Percentiles rank a stretch among this genome's conserved stretches.
Conservation (phyloP, 495 filamentous ascomycete genomes). For the Oidiodendron maius region DNA sequence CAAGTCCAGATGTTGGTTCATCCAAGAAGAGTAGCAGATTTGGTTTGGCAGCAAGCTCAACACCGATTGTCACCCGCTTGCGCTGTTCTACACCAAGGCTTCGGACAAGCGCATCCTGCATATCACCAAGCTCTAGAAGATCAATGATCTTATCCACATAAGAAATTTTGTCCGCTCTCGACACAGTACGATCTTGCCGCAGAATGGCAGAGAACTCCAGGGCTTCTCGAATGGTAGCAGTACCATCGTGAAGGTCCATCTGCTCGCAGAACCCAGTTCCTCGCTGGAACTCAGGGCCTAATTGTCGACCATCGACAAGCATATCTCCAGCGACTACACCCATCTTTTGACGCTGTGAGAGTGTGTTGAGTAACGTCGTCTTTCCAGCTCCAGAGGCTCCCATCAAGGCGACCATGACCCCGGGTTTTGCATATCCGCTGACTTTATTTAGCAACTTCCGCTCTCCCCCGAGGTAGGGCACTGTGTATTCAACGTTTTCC, state of each 20-base stretch:
- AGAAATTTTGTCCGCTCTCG: slow-evolving; percentile 47
- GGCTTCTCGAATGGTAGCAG: slow-evolving; percentile 41
- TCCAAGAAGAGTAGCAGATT: slow-evolving; percentile 76
- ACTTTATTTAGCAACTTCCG: slow-evolving; percentile 63
- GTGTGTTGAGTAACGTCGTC: slow-evolving; percentile 67
- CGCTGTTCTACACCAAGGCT: slow-evolving; percentile 41
- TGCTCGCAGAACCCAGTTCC: slow-evolving; percentile 83
- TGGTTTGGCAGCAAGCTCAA: slow-evolving; percentile 86
- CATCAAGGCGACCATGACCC: slow-evolving; percentile 72
- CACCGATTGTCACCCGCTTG: slow-evolving; percentile 79
- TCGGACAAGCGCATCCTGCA: slow-evolving; percentile 41
- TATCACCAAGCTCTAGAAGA: slow-evolving; percentile 49
- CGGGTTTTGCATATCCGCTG: slow-evolving; percentile 69
- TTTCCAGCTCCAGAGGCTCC: slow-evolving; percentile 83
- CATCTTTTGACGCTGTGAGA: slow-evolving; percentile 69
- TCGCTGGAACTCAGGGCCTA: slow-evolving; percentile 69
- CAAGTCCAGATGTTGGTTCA: slow-evolving; percentile 77
- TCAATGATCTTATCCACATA: slow-evolving; percentile 59
- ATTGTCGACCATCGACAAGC: slow-evolving; percentile 68
- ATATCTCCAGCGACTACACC: slow-evolving; percentile 70
- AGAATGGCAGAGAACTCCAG: slow-evolving; percentile 43
- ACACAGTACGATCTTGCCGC: slow-evolving; percentile 32
- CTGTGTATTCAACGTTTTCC: slow-evolving; percentile 64
- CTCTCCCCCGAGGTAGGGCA: slow-evolving; percentile 65
- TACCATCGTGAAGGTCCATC: slow-evolving; percentile 71